Evolutionary conservation across 345 rosid species (phyloP), one percentile per base, ranked within the genome.

Genomic region (Arabidopsis arenosa): DNA sequence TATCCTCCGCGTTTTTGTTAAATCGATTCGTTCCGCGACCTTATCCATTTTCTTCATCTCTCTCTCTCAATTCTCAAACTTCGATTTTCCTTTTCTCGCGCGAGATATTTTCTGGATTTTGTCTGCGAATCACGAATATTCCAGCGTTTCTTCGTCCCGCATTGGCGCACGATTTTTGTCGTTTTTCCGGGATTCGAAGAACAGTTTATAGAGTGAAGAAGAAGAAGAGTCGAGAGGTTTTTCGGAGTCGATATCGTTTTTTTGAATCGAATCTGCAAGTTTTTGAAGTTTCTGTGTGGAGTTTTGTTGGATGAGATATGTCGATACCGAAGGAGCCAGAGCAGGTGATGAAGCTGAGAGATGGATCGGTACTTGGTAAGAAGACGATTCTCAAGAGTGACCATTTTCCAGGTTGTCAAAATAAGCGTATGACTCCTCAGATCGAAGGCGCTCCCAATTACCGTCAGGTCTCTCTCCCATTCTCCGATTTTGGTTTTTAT

Each of bases 381-480:
- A 89, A 87, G 83, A 94, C 98, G 77, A 92, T 92, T 77, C 93
- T 94, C 48, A 94, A 94, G 84, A 89, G 96, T 78, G 98, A 94
- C 84, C 98, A 94, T 75, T 94, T 94, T 75, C 98, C 98, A n/a
- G 97, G 98, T n/a, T 94, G 98, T 72, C 98, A 92, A 52, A 94
- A 94, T 68, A 94, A 90, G 72, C 97, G 98, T 21, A 78, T 94
- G 81, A 75, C 89, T 58, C 95, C 97, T 40, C 90, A 87, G 70
- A 94, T 94, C 85, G 97, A 94, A 40, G 98, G 98, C 65, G 98
- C 98, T 81, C 97, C 98, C 14, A 94, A 94, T 84, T 94, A 90
- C 74, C 97, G 98, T 55, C 98, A 90, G 98, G 98, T 94, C 43
- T 65, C 56, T 40, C 17, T 18, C 15, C 37, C 18, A 14, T 51